Base-by-base conservation (phyloP, 2,329 filamentous ascomycete species). In the Beauveria brongniartii region DNA sequence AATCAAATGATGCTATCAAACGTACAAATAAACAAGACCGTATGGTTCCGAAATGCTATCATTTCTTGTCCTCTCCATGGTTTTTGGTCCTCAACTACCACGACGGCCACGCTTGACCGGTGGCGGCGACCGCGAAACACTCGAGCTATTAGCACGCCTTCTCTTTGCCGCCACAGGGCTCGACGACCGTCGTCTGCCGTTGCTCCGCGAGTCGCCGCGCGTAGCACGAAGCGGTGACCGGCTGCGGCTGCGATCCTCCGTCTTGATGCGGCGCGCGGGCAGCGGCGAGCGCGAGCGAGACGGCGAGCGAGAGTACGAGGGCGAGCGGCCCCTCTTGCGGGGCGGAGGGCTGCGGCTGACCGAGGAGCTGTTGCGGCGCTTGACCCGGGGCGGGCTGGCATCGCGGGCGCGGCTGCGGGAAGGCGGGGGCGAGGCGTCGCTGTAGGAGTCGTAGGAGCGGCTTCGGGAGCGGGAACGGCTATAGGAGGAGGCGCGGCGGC, bases 101-200 rank as follows among this genome's bases (percentile, higher is more conserved):
- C 67, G 67, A 48, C 71, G 65, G 46, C 69, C 70, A 44, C 69
- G 69, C 61, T 72, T 72, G 65, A 69, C 63, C 10, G 70, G 70
- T 9, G 70, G 69, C 41, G 70, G 70, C 28, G 70, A 72, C 52
- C 67, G 63, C 22, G 70, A 72, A 24, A 68, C 62, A 59, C 70
- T 72, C 48, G 70, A 69, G 52, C 69, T 72, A 57, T 71, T 67
- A 12, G 10, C 43, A 18, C 59, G 52, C 41, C 59, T 22, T 20
- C 59, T 51, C 53, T 61, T 61, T 28, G 68, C 66, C 3, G 69
- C 65, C 43, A 65, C 64, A 18, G 70, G 69, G 44, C 70, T 72
- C 37, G 61, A 61, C 20, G 69, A 66, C 46, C 54, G 50, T 18
- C 34, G 18, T 10, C 41, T 40, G 28, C 22, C 16, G 12, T 30